Conservation (phyloP, 768 basidiomycete species). For the Daedalea quercina region DNA sequence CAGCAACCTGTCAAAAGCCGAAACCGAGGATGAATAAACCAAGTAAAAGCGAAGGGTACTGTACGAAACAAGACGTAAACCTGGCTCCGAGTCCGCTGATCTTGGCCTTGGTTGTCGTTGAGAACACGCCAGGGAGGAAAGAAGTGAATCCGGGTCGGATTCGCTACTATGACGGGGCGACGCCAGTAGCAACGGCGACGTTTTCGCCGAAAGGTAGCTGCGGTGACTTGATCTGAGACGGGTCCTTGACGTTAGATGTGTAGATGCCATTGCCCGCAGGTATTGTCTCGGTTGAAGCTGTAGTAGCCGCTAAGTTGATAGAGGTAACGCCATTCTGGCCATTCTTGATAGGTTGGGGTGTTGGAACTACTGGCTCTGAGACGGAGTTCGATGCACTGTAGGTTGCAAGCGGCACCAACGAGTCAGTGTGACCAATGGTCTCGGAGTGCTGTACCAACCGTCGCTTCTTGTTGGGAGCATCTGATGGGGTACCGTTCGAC, state of each 20-base stretch:
- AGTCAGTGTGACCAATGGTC: background rate
- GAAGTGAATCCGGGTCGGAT: background rate
- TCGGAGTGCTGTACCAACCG: conserved; percentile 37
- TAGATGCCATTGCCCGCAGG: conserved; percentile 32
- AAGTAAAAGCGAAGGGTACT: conserved; percentile 1
- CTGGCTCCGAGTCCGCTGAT: background rate
- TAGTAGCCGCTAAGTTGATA: conserved; percentile 21
- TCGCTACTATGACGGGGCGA: conserved; percentile 21
- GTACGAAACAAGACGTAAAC: background rate
- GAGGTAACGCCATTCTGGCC: conserved; percentile 8
- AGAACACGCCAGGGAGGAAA: background rate
- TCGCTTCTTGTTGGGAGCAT: conserved; percentile 68
- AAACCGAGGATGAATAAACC: conserved; percentile 1
- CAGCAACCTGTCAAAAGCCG: background rate
- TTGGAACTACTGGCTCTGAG: conserved; percentile 3
- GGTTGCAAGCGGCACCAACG: conserved; percentile 6
- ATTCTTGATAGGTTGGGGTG: conserved; percentile 7
- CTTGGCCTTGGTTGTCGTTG: background rate
- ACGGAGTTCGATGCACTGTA: conserved; percentile 15
- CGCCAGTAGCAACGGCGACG: conserved; percentile 44
- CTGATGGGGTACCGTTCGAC: conserved; percentile 54
- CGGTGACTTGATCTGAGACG: conserved; percentile 48
- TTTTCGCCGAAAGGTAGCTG: conserved; percentile 59
- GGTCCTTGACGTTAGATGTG: conserved; percentile 30
- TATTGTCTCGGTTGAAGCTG: conserved; percentile 22